phyloP scores from a whole-genome alignment of 2,329 filamentous ascomycete species.

The Xylaria digitata region DNA sequence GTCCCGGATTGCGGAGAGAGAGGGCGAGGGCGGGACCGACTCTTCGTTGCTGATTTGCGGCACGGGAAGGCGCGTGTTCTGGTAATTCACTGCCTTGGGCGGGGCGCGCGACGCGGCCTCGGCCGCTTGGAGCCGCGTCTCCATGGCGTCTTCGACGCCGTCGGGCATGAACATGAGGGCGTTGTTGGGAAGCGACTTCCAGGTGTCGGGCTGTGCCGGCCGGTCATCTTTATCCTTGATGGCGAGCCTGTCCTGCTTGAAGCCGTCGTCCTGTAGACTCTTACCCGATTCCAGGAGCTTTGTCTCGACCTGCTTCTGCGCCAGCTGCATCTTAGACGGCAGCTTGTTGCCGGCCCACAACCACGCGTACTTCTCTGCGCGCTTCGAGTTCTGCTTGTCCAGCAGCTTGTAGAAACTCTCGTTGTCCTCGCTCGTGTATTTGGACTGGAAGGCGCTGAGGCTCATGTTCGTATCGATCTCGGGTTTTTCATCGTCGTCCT shows the following conservation, averaged over 20 bases:
- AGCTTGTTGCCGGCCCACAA: conserved; percentile 90
- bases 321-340: conserved; percentile 80
- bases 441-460: conserved; percentile 85
- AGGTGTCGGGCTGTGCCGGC: conserved; percentile 80
- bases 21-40: conserved; percentile 77
- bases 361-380: conserved; percentile 87
- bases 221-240: conserved; percentile 76
- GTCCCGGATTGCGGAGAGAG: conserved; percentile 83
- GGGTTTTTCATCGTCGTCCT: conserved; percentile 54
- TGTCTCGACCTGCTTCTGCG: conserved; percentile 71
- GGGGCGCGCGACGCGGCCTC: conserved; percentile 78
- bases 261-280: conserved; percentile 67
- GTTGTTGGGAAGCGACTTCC: conserved; percentile 81
- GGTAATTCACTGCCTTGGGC: conserved; percentile 81
- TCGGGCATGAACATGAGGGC: conserved; percentile 86
- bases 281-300: conserved; percentile 58
- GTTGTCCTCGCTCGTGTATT: conserved; percentile 97
- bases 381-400: conserved; percentile 89
- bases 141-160: conserved; percentile 66
- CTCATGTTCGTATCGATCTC: conserved; percentile 81
- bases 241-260: conserved; percentile 67
- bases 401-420: conserved; percentile 94
- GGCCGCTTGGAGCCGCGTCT: conserved; percentile 74
- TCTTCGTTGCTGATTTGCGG: conserved; percentile 54
- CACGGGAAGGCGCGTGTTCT: conserved; percentile 81